Evolutionary conservation across 352 stramenopile genomes (phyloP).

Genomic region (Hyaloperonospora brassicae): DNA sequence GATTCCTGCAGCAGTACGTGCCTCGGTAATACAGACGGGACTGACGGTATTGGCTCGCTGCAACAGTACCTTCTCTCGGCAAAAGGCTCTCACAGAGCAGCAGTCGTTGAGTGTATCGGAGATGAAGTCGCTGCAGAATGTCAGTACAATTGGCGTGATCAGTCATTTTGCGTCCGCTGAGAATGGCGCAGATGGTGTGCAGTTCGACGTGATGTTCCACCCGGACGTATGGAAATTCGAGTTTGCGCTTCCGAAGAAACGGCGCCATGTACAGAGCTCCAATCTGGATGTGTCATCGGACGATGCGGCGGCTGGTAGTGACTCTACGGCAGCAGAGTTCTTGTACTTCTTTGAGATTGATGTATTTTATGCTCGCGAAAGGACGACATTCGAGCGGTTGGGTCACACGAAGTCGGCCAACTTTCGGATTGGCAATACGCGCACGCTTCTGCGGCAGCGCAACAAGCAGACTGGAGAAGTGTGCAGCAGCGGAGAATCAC

Average conservation of each 20-base stretch:
- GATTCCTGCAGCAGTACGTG: slow-evolving; percentile 32
- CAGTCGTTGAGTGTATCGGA: slow-evolving; percentile 40
- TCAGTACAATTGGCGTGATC: slow-evolving; percentile 61
- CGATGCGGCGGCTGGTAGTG: slow-evolving; percentile 21
- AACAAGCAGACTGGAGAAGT: slow-evolving; percentile 63
- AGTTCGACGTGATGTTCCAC: slow-evolving; percentile 81
- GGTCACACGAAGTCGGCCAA: slow-evolving; percentile 66
- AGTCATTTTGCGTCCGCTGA: slow-evolving; percentile 42
- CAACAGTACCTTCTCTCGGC: slow-evolving; percentile 78
- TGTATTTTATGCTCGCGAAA: slow-evolving; percentile 64
- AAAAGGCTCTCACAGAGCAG: slow-evolving; percentile 43
- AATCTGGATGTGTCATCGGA: slow-evolving; percentile 18
- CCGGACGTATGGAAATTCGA: slow-evolving; percentile 88
- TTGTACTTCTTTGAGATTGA: slow-evolving; percentile 86
- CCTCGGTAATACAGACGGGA: slow-evolving; percentile 24
- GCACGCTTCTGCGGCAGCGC: slow-evolving; percentile 70
- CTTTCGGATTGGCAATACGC: slow-evolving; percentile 83
- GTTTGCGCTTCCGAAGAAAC: slow-evolving; percentile 83
- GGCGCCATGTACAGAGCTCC: slow-evolving; percentile 48
- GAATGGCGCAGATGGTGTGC: slow-evolving; percentile 29
- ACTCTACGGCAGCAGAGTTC: slow-evolving; percentile 50
- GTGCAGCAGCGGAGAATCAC: slow-evolving; percentile 26
- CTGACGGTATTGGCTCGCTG: slow-evolving; percentile 67
- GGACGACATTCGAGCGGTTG: slow-evolving; percentile 48
- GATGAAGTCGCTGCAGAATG: slow-evolving; percentile 60